A percentile compares a stretch with the other conserved stretches of the same genome.
These are phyloP conservation scores for Ceratocystis cacaofunesta DNA, from an alignment of 2,329 filamentous ascomycete species.

Conservation along the genomic window DNA sequence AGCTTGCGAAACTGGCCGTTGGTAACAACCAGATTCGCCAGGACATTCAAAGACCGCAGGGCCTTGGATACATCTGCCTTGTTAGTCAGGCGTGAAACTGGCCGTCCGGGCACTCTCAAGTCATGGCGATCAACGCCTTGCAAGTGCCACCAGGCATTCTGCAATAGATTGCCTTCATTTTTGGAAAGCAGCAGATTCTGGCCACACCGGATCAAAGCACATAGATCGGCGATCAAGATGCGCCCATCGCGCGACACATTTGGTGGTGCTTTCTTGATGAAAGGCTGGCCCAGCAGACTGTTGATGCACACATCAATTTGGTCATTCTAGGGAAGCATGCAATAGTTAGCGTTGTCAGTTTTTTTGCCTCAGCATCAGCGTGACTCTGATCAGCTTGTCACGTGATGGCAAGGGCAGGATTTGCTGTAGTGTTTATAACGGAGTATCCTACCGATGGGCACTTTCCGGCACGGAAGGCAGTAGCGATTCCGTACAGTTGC, in stretches of 20 bases:
- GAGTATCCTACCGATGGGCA: constrained; percentile 58
- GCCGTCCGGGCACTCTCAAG: constrained; percentile 46
- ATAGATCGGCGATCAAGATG: constrained; percentile 60
- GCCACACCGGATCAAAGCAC: constrained; percentile 66
- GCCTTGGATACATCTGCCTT: constrained; percentile 74
- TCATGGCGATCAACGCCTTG: constrained; percentile 54
- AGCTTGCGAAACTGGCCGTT: constrained; percentile 95
- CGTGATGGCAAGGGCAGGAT: neutral
- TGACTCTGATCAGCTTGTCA: neutral
- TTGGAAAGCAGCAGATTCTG: constrained; percentile 79
- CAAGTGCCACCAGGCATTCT: constrained; percentile 95
- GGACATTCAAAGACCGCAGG: constrained; percentile 68
- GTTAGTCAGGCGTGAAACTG: constrained; percentile 60
- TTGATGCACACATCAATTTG: constrained; percentile 93
- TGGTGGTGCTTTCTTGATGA: constrained; percentile 53
- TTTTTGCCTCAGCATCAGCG: neutral
- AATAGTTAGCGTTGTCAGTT: neutral
- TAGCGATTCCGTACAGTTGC: constrained; percentile 80
- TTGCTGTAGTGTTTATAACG: neutral
- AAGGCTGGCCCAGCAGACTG: constrained; percentile 61
- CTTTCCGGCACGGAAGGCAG: constrained; percentile 77
- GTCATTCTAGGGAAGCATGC: constrained; percentile 48
- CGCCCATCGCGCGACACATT: constrained; percentile 74
- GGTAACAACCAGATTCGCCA: constrained; percentile 79
- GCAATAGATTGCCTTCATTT: constrained; percentile 85